Evolutionary conservation across 768 basidiomycete genomes (phyloP), one percentile per base, ranked within the genome.

Genomic region (Dentipellis sp.): DNA sequence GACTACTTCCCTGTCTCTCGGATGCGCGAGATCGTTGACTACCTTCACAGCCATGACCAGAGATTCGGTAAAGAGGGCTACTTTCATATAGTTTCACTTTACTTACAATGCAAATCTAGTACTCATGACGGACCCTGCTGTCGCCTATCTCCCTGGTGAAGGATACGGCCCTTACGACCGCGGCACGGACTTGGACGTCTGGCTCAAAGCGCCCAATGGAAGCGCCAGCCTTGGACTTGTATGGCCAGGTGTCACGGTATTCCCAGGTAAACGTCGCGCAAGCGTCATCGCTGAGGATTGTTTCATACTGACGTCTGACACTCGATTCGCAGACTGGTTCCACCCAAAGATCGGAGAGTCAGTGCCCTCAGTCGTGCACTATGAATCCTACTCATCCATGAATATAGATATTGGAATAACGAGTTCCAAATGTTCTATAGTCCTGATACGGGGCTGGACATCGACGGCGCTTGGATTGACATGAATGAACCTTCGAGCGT

Each of bases 401-500:
- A 19, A 6, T 36, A 8, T 21, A 82, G 81, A 23, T 83, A 75
- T 63, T 88, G 86, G 86, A 78, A 69, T 2, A 77, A 74, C 40
- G 83, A 86, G 58, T 85, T 84, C 66, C 57, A 71, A 29, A 50
- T 70, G 7, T 84, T 87, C 67, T 84, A 81, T 64, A 72, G 70
- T 57, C 73, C 80, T 0, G 58, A 72, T 11, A 74, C 67, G 0
- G 83, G 83, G 1, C 58, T 88, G 9, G 80, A 86, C 56, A 85
- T 86, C 34, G 83, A 86, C 58, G 85, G 84, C 10, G 77, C 77
- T 16, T 88, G 86, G 87, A 85, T 86, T 22, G 83, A 85, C 60
- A 85, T 84, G 84, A 86, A 88, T 64, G 85, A 87, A 58, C 85
- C 86, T 6, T 67, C 83, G 3, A 86, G 76, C 57, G 84, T 86